A percentile compares a stretch with the other conserved stretches of the same genome.
Conservation (phyloP, 1,284 basidiomycete genomes). For the Irpex sp. region DNA sequence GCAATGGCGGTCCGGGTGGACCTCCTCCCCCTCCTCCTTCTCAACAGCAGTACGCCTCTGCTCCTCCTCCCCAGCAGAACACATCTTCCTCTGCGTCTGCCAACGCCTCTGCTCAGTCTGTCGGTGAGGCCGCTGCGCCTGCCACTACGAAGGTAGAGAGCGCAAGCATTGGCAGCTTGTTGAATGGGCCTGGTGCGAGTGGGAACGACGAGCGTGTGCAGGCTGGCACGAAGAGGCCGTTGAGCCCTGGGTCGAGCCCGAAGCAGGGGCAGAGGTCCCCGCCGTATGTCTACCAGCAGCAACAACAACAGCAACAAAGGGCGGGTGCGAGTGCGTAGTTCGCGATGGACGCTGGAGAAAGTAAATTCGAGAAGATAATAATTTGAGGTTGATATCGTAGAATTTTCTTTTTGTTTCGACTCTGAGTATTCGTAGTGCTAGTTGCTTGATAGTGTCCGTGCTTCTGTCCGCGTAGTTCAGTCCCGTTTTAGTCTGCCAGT, state of each 20-base stretch:
- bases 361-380: too few relatives aligned
- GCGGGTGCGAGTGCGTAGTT: not conserved
- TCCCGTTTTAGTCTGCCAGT: not conserved
- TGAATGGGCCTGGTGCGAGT: slow-evolving; percentile 14
- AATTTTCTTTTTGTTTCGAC: not conserved
- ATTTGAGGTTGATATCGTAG: too few relatives aligned
- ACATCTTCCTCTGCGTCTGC: not conserved
- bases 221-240: slow-evolving; percentile 8
- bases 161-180: slow-evolving; percentile 24
- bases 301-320: not conserved
- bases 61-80: slow-evolving; percentile 8
- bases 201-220: not conserved
- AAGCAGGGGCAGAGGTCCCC: slow-evolving; percentile 11
- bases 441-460: not conserved
- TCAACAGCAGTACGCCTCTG: slow-evolving; percentile 12
- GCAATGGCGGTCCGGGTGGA: not conserved
- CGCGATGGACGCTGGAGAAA: not conserved
- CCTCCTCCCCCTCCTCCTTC: not conserved
- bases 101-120: not conserved
- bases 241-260: slow-evolving; percentile 9
- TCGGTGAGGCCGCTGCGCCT: not conserved
- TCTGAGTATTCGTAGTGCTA: not conserved
- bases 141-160: slow-evolving; percentile 7
- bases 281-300: not conserved
- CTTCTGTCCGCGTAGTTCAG: not conserved